Base-by-base conservation (phyloP, 495 filamentous ascomycete species). In the Penicillium bialowiezense region DNA sequence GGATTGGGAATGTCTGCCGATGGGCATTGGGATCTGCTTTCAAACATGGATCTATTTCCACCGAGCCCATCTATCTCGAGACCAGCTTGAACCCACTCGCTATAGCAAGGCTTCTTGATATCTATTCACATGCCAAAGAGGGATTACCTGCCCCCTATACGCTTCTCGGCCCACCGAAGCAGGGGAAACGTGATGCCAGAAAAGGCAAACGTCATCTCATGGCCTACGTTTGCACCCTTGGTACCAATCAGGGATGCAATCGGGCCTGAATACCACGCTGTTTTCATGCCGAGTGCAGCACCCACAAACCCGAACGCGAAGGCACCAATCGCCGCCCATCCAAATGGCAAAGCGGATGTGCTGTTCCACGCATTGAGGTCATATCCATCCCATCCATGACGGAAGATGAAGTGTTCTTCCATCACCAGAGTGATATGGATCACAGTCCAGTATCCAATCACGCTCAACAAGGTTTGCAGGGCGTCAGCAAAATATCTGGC, bases 251-350 rank as follows among this genome's bases (percentile, higher is more conserved):
- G 63, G 41, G 73, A 74, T 2, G 80, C 83, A 42, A 89, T 78
- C 0, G 84, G 82, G 0, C 84, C 85, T 5, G 77, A 78, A 51
- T 73, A 88, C 84, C 85, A 88, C 0, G 71, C 63, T 56, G 88
- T 84, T n/a, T 80, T 74, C 83, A 88, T 88, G 13, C 86, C 85
- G 28, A 84, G 67, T 0, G 84, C 74, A n/a, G 86, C 85, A 3
- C 87, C 87, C 10, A 75, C 63, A 31, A 88, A 67, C 8, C 85
- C 86, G 35, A 80, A 73, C 50, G 60, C 70, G 60, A 88, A 87
- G 1, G 84, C 84, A 1, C 67, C 53, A 2, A 85, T 55, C 23
- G 85, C 83, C 2, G 86, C 85, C 53, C 79, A 70, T 18, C 86
- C 84, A 7, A 82, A 83, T 0, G 85, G 85, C 3, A 90, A 72